Percentiles rank a stretch among this genome's conserved stretches.
Evolutionary conservation across 257 asterid species (phyloP).

Genomic region (Fraxinus cuspidata): DNA sequence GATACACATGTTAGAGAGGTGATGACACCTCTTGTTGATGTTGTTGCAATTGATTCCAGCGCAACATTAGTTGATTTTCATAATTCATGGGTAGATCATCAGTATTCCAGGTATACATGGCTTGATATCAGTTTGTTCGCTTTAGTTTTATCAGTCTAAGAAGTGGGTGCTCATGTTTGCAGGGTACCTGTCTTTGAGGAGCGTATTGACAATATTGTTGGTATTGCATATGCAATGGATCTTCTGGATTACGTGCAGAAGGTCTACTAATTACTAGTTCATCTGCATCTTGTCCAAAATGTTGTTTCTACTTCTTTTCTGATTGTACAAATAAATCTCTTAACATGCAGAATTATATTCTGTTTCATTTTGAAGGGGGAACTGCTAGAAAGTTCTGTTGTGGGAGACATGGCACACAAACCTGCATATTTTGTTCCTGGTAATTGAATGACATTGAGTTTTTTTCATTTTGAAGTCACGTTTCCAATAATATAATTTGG

Average conservation of each 20-base stretch:
- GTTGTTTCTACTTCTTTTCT: constrained; percentile 33
- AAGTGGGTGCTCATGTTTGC: constrained; percentile 29
- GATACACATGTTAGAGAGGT: constrained; percentile 99
- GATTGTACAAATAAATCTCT: constrained; percentile 43
- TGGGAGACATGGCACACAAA: constrained; percentile 93
- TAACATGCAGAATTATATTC: constrained; percentile 51
- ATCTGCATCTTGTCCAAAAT: constrained; percentile 17
- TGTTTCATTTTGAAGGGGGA: constrained; percentile 94
- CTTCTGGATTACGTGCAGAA: constrained; percentile 90
- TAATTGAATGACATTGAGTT: constrained; percentile 28
- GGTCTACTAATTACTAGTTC: constrained; percentile 49
- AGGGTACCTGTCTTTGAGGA: constrained; percentile 99
- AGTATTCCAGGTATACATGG: constrained; percentile 76
- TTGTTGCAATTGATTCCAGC: constrained; percentile 89
- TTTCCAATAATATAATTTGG: neutral
- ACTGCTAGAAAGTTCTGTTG: constrained; percentile 77
- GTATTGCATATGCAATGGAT: constrained; percentile 99
- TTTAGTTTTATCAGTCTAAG: constrained; percentile 24
- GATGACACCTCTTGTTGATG: constrained; percentile 98
- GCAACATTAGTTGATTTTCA: constrained; percentile 94
- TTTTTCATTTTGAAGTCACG: constrained; percentile 9
- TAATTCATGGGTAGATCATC: constrained; percentile 92
- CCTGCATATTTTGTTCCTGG: constrained; percentile 99
- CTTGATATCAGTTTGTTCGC: constrained; percentile 8
- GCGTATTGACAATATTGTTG: constrained; percentile 95